phyloP scores from a whole-genome alignment of 768 basidiomycete genomes.

The Serendipita sp. region DNA sequence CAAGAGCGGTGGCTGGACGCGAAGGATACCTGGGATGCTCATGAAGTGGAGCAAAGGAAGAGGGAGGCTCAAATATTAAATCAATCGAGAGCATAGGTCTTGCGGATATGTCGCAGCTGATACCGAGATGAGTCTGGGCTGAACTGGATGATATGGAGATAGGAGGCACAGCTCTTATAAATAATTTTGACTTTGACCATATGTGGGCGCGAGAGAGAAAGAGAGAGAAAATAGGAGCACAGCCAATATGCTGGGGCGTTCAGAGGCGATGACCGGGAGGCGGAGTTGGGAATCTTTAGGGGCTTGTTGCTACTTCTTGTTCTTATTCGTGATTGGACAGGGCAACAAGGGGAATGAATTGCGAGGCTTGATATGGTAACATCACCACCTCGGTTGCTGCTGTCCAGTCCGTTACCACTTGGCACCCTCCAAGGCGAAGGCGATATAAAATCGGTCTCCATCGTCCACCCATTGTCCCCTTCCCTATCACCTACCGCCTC shows the following conservation, averaged over 20 bases:
- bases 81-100: background rate
- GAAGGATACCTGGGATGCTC: conserved; percentile 65
- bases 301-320: background rate
- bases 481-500: background rate
- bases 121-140: background rate
- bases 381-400: background rate
- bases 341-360: too few relatives aligned
- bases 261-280: too few relatives aligned
- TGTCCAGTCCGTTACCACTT: background rate
- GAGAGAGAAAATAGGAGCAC: background rate
- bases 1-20: conserved; percentile 93
- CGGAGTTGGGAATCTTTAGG: too few relatives aligned
- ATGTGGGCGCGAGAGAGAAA: background rate
- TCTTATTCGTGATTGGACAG: background rate
- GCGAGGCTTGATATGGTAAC: background rate
- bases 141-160: background rate
- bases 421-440: background rate
- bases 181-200: too few relatives aligned
- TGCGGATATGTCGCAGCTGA: too few relatives aligned
- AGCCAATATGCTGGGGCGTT: too few relatives aligned
- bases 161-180: background rate
- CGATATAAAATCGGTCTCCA: background rate
- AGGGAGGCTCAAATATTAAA: conserved; percentile 30
- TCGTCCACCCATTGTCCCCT: background rate
- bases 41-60: conserved; percentile 53